Base-by-base conservation (phyloP, 116 monocot species). In the Trichopus zeylanicus region DNA sequence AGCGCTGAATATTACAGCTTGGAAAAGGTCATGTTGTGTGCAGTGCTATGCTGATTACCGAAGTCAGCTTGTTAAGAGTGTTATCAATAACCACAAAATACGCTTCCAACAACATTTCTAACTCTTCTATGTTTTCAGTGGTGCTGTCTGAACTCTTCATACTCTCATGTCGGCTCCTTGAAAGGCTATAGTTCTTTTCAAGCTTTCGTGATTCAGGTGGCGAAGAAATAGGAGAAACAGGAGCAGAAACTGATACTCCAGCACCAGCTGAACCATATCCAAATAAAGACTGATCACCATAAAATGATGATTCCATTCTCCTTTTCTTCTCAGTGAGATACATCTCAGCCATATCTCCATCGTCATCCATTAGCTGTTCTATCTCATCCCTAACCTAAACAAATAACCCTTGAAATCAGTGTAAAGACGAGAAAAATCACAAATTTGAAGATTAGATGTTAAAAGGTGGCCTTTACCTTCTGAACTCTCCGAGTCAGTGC, bases 311-410 rank as follows among this genome's bases (percentile, higher is more conserved):
- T 81, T 92, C 97, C 75, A 82, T 67, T 30, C 77, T 62, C 58
- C 60, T 73, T 38, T 88, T 98, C 77, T 98, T 98, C 64, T 91
- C 97, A 13, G 91, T 91, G 9, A 98, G 80, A 69, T 98, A 91
- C 97, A 98, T 98, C 73, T 98, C 97, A 21, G 97, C 97, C 97
- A 98, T 98, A 66, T 98, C 91, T 49, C 91, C 97, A 77, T 91
- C 91, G 65, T 98, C 97, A 73, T 98, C 88, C 97, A 98, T 98
- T 70, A 98, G 66, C 29, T 98, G 97, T 69, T 98, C 97, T 75
- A 98, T 91, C 79, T 98, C 97, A 80, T 98, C 97, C 63, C 97
- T 76, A 52, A 98, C 97, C 97, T 98, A 71, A 46, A 65, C 16
- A 33, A 59, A 47, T 16, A 51, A 57, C 12, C 23, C 6, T 59